Percentiles rank a stretch among this genome's conserved stretches.
phyloP scores from a whole-genome alignment of 352 stramenopile species.

The Globisporangium abappressorium region DNA sequence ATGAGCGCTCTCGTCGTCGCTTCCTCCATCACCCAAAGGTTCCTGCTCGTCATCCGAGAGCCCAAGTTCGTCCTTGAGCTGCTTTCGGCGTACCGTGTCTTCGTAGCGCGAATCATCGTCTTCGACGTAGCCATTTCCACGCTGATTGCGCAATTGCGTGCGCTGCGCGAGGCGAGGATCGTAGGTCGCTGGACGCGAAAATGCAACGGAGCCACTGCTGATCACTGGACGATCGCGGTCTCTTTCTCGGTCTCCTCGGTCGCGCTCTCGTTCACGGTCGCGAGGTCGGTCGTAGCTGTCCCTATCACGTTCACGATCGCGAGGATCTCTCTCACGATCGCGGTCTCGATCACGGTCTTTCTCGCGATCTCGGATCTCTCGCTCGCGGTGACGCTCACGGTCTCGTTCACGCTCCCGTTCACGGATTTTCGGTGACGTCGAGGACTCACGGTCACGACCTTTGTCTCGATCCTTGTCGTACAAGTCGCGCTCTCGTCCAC shows the following conservation, averaged over 20 bases:
- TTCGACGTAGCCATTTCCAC: constrained; percentile 33
- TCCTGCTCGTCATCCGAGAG: constrained; percentile 62
- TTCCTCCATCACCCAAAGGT: neutral
- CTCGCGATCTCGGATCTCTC: constrained; percentile 21
- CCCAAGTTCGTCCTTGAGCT: constrained; percentile 80
- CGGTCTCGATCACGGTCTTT: constrained; percentile 23
- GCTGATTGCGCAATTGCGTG: constrained; percentile 33
- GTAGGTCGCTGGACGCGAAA: constrained; percentile 83
- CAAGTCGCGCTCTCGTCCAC: constrained; percentile 6
- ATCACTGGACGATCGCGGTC: constrained; percentile 17
- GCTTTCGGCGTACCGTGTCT: constrained; percentile 44
- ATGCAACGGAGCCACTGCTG: constrained; percentile 30
- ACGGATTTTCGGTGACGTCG: constrained; percentile 12
- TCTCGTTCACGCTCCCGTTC: constrained; percentile 33
- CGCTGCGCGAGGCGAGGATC: constrained; percentile 68
- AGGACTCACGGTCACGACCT: constrained; percentile 25
- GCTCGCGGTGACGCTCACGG: constrained; percentile 33
- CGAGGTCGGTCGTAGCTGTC: constrained; percentile 8
- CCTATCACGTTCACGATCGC: constrained; percentile 26
- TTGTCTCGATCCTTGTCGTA: constrained; percentile 22
- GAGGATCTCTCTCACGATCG: constrained; percentile 27
- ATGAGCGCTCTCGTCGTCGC: constrained; percentile 8
- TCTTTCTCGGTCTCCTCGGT: constrained; percentile 31
- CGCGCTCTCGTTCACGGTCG: constrained; percentile 27
- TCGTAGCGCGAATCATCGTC: constrained; percentile 42